Base-by-base conservation (phyloP, 352 stramenopile genomes). In the Pythium rhizo-oryzae region DNA sequence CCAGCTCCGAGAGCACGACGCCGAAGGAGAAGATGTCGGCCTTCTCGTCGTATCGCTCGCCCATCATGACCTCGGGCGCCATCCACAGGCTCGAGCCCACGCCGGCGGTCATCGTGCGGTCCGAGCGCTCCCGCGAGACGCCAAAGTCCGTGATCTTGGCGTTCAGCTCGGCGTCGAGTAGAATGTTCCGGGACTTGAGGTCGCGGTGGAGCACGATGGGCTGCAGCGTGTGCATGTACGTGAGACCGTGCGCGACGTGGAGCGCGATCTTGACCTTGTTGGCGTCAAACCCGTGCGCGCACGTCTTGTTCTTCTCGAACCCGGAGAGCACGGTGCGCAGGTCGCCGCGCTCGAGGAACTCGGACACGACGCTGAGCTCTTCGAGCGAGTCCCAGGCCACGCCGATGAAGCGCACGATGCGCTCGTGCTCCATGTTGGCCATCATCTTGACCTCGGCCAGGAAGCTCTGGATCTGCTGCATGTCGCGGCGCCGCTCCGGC, bases 341-440 rank as follows among this genome's bases (percentile, higher is more conserved):
- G 39, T 79, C 72, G 21, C 72, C 72, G 15, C 64, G 37, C 25
- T 69, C 60, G 25, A 79, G 60, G 56, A 71, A 79, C 52, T 79
- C 72, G 4, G 69, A 57, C 19, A 79, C 65, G 13, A 67, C 57
- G 19, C 64, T 68, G 5, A 75, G 50, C 30, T 71, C 62, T 16
- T 60, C 59, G 18, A 74, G 62, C 55, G 67, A 69, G 35, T 74
- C 74, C 80, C 83, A 92, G 6, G 80, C 81, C 21, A 90, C 81
- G 5, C 81, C 84, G 21, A 90, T 75, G 35, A 92, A 89, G 21
- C 61, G 65, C 5, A 90, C 80, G 51, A 92, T 85, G 43, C 77
- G 83, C 44, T 78, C 78, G 64, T 92, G 84, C n/a, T 85, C 77
- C 39, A 92, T 67, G 30, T 67, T 76, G 2, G 80, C 72, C 70